These are phyloP conservation scores for Microcyclospora pomicola DNA, from an alignment of 2,329 filamentous ascomycete genomes.

Conservation along the genomic window DNA sequence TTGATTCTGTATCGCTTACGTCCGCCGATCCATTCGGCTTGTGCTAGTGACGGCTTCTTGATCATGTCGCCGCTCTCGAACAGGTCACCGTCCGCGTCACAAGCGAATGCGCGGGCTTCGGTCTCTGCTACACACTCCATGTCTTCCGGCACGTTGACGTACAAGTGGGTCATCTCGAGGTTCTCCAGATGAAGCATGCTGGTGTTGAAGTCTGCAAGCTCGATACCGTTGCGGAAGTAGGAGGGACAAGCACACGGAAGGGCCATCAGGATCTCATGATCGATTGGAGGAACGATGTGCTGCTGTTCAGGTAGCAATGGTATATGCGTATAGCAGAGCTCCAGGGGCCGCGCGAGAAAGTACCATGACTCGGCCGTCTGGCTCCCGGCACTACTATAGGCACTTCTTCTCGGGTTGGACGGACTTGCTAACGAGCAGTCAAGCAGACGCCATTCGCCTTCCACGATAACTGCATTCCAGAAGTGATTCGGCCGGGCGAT, in stretches of 20 bases:
- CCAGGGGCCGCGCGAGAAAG: constrained; percentile 77
- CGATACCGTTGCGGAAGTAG: constrained; percentile 70
- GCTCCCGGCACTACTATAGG: constrained; percentile 60
- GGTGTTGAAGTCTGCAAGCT: constrained; percentile 83
- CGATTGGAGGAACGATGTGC: constrained; percentile 78
- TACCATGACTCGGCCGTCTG: constrained; percentile 75
- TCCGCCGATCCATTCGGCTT: constrained; percentile 80
- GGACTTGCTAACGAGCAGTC: constrained; percentile 86
- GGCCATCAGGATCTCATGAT: constrained; percentile 72
- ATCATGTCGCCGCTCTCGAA: constrained; percentile 85
- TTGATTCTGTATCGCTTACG: constrained; percentile 89
- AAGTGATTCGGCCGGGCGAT: constrained; percentile 87
- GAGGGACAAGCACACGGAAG: constrained; percentile 75
- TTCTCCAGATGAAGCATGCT: constrained; percentile 75
- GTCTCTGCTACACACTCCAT: constrained; percentile 88
- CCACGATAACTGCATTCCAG: constrained; percentile 91
- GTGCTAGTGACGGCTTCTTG: constrained; percentile 73
- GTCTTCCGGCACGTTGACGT: constrained; percentile 74
- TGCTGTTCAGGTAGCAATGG: constrained; percentile 79
- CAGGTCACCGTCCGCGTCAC: constrained; percentile 76
- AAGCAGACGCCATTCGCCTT: constrained; percentile 92
- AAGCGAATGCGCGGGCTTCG: constrained; percentile 65
- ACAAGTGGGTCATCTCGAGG: constrained; percentile 82
- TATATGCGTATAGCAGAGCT: constrained; percentile 92
- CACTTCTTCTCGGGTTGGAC: constrained; percentile 65